A percentile compares a stretch with the other conserved stretches of the same genome.
Conservation (phyloP, 495 filamentous ascomycete species). For the Astrothelium subdiscretum region DNA sequence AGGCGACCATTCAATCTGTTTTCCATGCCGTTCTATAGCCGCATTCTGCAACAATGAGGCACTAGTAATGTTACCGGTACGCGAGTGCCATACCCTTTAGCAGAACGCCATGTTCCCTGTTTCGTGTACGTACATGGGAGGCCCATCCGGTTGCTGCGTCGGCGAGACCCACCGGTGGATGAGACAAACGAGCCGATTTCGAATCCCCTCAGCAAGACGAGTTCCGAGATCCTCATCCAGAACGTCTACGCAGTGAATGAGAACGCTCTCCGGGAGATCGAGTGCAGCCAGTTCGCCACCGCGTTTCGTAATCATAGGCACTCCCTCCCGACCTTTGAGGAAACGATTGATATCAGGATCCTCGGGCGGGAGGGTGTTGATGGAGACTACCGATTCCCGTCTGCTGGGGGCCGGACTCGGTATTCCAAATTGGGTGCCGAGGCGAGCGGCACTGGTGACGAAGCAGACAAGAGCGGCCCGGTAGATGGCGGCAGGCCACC, state of each 20-base stretch:
- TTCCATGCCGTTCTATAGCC: neutral
- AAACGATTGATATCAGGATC: neutral
- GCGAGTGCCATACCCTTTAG: neutral
- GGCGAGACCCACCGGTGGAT: neutral
- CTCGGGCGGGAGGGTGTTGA: neutral
- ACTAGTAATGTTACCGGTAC: neutral
- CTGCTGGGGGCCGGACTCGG: neutral
- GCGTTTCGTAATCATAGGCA: neutral
- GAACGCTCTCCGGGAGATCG: neutral
- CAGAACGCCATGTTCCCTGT: neutral
- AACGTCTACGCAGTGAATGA: neutral
- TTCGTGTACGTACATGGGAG: neutral
- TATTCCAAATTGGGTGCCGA: neutral
- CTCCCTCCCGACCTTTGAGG: neutral
- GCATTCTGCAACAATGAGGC: neutral
- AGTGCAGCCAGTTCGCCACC: neutral
- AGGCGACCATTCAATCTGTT: neutral
- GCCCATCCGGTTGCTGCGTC: neutral
- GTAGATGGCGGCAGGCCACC: neutral
- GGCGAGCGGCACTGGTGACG: neutral
- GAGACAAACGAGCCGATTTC: neutral
- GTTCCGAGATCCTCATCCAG: neutral
- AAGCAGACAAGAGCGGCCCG: neutral
- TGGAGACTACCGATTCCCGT: neutral
- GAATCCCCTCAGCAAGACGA: neutral